Base-by-base conservation (phyloP, 129 eudicot genomes). In the Saussurea involucrata region DNA sequence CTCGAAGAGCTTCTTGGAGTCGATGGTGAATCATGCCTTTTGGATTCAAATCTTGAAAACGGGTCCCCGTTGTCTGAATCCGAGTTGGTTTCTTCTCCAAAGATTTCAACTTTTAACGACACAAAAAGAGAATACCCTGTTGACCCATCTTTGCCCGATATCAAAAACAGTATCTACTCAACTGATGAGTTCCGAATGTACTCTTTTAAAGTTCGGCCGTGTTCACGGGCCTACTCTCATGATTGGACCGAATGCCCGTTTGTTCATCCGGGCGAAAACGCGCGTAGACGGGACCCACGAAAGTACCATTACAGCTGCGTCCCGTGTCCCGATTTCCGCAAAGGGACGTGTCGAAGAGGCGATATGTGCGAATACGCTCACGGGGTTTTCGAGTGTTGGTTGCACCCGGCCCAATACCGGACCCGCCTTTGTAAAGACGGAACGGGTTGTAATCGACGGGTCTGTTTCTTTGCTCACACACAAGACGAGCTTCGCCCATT, bases 231-330 rank as follows among this genome's bases (percentile, higher is more conserved):
- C 36, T 92, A 92, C 73, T 92, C 97, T 0, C 97, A 92, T 55
- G 97, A 92, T 55, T 92, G 97, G 97, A 92, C 97, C 0, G 97
- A 92, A 74, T 92, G 97, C 84, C 97, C 97, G 0, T 92, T 92
- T 74, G 95, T 92, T 27, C 97, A 92, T 73, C 97, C 97, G 6
- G 95, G 97, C 0, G 97, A 92, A 73, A 92, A 92, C 15, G 97
- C 97, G 0, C 88, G 97, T 18, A 89, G 97, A 33, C 71, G 95
- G 70, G 97, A 92, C 64, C 97, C 97, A 3, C 57, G 97, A 55
- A 92, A 92, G 82, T 92, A 79, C 80, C 97, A 89, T 63, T 92
- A 92, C 68, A 89, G 95, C 60, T 92, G 97, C 74, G 97, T 92
- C 8, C 97, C 97, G 10, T 92, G 97, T 32, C 97, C 97, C 0